Evolutionary conservation across 2,329 filamentous ascomycete genomes (phyloP).

Genomic region (Arthrinium phaeospermum): DNA sequence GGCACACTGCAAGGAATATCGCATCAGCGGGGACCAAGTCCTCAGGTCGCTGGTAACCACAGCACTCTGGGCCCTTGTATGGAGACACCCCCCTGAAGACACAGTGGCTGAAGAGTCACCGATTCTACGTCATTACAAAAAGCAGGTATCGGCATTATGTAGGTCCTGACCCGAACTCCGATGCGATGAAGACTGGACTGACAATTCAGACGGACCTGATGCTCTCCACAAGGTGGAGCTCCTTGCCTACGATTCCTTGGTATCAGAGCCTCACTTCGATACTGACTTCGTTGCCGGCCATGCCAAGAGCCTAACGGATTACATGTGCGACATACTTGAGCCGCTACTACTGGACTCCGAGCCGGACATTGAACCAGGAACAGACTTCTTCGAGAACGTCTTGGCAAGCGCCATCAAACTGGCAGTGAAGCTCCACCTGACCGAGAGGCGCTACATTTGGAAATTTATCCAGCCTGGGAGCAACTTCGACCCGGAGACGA

Average conservation of each 20-base stretch:
- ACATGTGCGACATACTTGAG: not conserved
- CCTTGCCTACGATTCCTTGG: slow-evolving; percentile 2
- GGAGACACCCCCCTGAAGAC: not conserved
- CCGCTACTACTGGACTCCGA: not conserved
- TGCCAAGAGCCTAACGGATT: not conserved
- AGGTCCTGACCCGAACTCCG: not conserved
- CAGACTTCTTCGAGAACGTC: not conserved
- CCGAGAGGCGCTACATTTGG: not conserved
- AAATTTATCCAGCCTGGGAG: not conserved
- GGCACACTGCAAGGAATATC: not conserved
- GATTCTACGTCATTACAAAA: not conserved
- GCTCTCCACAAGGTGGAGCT: not conserved
- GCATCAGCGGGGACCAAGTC: not conserved
- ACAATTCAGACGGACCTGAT: not conserved
- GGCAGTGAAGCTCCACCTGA: not conserved
- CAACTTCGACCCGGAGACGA: not conserved
- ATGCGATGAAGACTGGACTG: not conserved
- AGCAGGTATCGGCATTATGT: not conserved
- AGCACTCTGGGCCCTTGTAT: not conserved
- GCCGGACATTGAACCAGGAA: not conserved
- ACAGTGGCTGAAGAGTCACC: not conserved
- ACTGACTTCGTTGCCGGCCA: not conserved
- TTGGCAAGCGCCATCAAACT: not conserved
- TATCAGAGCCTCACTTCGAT: not conserved
- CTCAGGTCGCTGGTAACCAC: not conserved